Conservation (phyloP, 352 stramenopile genomes). For the Phytophthora chlamydospora region DNA sequence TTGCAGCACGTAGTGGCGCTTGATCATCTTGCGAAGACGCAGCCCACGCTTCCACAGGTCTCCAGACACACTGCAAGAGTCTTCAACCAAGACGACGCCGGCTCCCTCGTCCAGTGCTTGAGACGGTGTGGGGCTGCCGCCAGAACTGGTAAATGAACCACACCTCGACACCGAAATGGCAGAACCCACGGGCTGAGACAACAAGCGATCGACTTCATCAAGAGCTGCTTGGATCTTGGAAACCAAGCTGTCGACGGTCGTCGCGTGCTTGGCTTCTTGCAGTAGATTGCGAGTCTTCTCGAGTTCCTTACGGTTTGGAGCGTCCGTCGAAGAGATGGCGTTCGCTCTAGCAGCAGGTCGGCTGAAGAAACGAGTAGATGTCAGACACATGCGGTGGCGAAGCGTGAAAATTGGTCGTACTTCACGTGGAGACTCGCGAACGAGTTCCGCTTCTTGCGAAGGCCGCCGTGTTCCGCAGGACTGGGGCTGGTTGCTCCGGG, state of each 20-base stretch:
- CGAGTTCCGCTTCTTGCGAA: conserved; percentile 51
- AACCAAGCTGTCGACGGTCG: conserved; percentile 43
- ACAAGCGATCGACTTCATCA: conserved; percentile 50
- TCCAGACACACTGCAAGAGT: conserved; percentile 51
- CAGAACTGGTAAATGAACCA: conserved; percentile 26
- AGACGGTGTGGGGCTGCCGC: conserved; percentile 26
- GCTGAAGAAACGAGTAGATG: conserved; percentile 20
- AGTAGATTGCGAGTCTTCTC: conserved; percentile 62
- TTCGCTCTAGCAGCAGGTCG: conserved; percentile 39
- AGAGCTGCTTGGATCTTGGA: conserved; percentile 56
- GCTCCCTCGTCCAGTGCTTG: conserved; percentile 33
- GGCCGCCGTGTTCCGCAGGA: background rate
- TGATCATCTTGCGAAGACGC: conserved; percentile 88
- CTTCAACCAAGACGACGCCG: conserved; percentile 36
- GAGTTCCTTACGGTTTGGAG: conserved; percentile 50
- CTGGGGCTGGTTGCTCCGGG: conserved; percentile 12
- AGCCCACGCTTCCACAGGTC: conserved; percentile 82
- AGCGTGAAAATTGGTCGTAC: conserved; percentile 26
- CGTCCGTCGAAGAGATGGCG: conserved; percentile 24
- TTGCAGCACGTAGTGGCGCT: conserved; percentile 85
- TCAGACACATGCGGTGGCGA: background rate
- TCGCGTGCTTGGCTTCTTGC: conserved; percentile 53
- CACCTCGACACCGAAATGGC: conserved; percentile 8
- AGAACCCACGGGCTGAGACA: conserved; percentile 13
- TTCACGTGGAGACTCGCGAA: conserved; percentile 60